Conservation (phyloP, 805 yeast genomes). For the Scheffersomyces lignosus region DNA sequence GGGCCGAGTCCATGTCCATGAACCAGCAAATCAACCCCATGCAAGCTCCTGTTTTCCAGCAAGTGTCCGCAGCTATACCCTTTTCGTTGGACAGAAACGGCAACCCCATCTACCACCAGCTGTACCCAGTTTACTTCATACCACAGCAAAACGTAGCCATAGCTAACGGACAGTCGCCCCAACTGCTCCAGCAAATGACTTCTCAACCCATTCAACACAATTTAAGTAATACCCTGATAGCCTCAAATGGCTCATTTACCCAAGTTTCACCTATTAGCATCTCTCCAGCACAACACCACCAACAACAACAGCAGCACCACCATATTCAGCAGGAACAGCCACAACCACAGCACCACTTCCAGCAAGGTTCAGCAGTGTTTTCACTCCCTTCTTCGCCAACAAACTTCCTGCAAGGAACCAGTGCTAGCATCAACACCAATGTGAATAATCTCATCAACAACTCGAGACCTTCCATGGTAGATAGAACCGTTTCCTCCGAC, state of each 20-base stretch:
- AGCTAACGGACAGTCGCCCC: slow-evolving; percentile 4
- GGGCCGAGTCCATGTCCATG: background rate
- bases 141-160: no score
- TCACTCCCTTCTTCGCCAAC: slow-evolving; percentile 34
- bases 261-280: no score
- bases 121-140: slow-evolving; percentile 39
- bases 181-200: background rate
- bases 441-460: slow-evolving; percentile 1
- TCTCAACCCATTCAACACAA: background rate
- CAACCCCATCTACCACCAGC: slow-evolving; percentile 29
- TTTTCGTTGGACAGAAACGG: slow-evolving; percentile 33
- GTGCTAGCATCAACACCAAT: slow-evolving; percentile 4
- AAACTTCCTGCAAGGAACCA: slow-evolving; percentile 6
- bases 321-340: slow-evolving; percentile 4
- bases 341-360: slow-evolving; percentile 7
- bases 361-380: slow-evolving; percentile 21
- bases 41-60: slow-evolving; percentile 3
- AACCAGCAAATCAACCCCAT: slow-evolving; percentile 7
- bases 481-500: slow-evolving; percentile 15
- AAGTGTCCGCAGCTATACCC: slow-evolving; percentile 20
- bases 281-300: slow-evolving; percentile 11
- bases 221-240: no score
- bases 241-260: background rate
- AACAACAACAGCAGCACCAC: slow-evolving; percentile 8
- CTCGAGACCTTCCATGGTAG: slow-evolving; percentile 1